Evolutionary conservation across 495 filamentous ascomycete genomes (phyloP).

Genomic region (Aspergillus mulundensis): DNA sequence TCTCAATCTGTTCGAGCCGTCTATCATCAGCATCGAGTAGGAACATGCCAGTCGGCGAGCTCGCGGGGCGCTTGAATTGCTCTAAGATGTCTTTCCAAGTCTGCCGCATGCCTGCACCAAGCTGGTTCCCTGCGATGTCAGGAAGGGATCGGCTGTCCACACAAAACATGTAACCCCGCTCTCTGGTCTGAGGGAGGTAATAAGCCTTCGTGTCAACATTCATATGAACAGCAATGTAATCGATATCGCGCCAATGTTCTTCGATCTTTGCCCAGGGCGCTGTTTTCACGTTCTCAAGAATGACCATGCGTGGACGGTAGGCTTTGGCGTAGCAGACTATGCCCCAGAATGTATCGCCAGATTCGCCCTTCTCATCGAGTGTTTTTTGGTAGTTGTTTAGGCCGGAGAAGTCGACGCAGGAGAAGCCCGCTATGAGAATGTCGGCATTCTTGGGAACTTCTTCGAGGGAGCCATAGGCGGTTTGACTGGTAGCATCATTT

Average conservation of each 20-base stretch:
- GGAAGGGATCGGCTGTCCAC: conserved; percentile 41
- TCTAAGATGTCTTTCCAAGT: conserved; percentile 38
- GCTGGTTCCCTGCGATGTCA: neutral
- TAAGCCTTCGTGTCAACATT: conserved; percentile 68
- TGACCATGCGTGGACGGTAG: conserved; percentile 57
- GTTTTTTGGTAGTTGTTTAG: conserved; percentile 37
- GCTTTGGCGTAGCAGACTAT: conserved; percentile 54
- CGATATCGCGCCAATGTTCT: conserved; percentile 44
- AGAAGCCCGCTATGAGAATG: conserved; percentile 69
- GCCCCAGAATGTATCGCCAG: conserved; percentile 63
- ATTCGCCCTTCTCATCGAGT: conserved; percentile 58
- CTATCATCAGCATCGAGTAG: conserved; percentile 56
- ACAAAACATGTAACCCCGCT: conserved; percentile 67
- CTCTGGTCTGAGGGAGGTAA: conserved; percentile 76
- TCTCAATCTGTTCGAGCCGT: conserved; percentile 47
- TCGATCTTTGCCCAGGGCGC: conserved; percentile 62
- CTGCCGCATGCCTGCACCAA: neutral
- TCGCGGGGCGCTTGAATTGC: conserved; percentile 54
- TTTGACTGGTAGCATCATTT: conserved; percentile 47
- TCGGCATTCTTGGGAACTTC: conserved; percentile 59
- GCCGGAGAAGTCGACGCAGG: conserved; percentile 67
- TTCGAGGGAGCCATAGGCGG: conserved; percentile 61
- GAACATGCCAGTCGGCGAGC: conserved; percentile 60
- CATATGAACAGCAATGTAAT: conserved; percentile 48
- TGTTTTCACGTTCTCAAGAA: conserved; percentile 68